phyloP scores from a whole-genome alignment of 345 rosid genomes.

The Lumnitzera racemosa region DNA sequence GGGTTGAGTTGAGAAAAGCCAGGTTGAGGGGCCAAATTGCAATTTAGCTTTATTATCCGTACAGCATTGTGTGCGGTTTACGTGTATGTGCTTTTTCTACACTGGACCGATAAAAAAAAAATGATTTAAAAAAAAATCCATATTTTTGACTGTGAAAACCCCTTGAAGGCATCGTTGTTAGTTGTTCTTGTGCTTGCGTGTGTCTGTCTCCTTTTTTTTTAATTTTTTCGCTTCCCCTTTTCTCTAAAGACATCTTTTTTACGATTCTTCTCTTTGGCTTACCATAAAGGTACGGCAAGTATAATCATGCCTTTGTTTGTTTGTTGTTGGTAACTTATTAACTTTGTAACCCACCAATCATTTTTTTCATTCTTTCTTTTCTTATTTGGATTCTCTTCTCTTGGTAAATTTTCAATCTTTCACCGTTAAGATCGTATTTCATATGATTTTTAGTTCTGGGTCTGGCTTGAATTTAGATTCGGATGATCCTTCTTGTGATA shows the following conservation, averaged over 20 bases:
- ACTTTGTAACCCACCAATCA: conserved; percentile 4
- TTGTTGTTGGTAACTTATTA: conserved; percentile 3
- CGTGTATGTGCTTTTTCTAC: too few species aligned
- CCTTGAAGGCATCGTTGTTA: too few species aligned
- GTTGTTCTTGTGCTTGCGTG: too few species aligned
- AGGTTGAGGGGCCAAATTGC: too few species aligned
- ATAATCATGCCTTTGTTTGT: not conserved
- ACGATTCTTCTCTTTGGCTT: conserved; percentile 3
- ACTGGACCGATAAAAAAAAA: too few species aligned
- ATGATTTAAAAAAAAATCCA: too few species aligned
- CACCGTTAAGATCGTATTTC: not conserved
- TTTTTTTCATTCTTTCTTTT: not conserved
- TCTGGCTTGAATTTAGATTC: not conserved
- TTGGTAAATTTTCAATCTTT: not conserved
- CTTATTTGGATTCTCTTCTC: not conserved
- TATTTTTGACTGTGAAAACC: too few species aligned
- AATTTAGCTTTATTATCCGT: too few species aligned
- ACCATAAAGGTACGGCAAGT: conserved; percentile 10
- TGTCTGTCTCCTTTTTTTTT: not conserved
- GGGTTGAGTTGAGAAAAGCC: too few species aligned
- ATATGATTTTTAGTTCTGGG: not conserved
- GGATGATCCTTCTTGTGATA: too few species aligned
- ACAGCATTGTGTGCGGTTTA: too few species aligned
- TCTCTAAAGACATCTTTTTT: not conserved
- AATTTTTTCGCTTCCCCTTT: not conserved